Conservation (phyloP, 2,329 filamentous ascomycete species). For the Botrytis hyacinthi region DNA sequence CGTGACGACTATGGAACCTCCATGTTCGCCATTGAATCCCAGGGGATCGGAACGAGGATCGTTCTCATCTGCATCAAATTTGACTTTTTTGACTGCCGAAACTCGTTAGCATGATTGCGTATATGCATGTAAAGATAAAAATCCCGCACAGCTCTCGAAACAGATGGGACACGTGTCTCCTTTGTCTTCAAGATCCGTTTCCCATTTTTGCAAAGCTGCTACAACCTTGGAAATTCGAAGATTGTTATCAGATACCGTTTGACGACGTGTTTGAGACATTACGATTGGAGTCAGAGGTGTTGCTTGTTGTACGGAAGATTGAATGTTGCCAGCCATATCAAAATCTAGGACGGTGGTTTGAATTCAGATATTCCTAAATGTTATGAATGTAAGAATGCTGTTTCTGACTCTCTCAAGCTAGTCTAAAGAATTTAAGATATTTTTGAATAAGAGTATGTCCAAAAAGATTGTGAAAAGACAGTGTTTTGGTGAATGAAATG, state of each 20-base stretch:
- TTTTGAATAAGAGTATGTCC: background rate
- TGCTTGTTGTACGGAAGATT: background rate
- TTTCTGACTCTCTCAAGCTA: background rate
- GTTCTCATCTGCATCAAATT: too few relatives aligned
- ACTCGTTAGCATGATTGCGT: background rate
- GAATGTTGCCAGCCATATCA: background rate
- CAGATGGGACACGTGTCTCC: background rate
- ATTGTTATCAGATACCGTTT: too few relatives aligned
- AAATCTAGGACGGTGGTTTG: background rate
- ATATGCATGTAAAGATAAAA: background rate
- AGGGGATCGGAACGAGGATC: background rate
- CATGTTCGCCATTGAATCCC: too few relatives aligned
- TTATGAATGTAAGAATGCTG: background rate
- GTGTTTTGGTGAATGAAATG: background rate
- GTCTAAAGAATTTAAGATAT: background rate
- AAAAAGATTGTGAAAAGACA: constrained; percentile 34
- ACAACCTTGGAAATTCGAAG: rapidly evolving
- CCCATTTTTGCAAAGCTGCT: background rate
- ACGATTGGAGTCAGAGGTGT: background rate
- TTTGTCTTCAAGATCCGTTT: background rate
- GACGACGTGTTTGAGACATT: background rate
- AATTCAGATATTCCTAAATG: background rate
- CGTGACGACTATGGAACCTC: background rate
- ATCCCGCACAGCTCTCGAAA: background rate
- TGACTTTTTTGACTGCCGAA: background rate